Percentiles rank a stretch among this genome's conserved stretches.
These are phyloP conservation scores for Macrocystidia cucumis DNA, from an alignment of 1,284 basidiomycete genomes.

Conservation along the genomic window DNA sequence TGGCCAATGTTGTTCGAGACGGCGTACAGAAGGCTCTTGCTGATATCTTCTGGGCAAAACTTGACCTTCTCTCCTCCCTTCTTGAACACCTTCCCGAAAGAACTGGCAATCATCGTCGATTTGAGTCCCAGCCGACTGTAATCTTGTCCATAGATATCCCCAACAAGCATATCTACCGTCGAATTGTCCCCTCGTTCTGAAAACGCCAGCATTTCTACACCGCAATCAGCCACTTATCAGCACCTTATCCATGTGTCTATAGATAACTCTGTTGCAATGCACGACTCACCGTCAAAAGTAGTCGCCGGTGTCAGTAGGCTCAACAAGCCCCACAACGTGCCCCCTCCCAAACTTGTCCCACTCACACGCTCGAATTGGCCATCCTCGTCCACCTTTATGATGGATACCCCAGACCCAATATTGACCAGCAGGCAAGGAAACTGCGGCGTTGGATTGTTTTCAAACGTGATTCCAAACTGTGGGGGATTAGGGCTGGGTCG, in stretches of 20 bases:
- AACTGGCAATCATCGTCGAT: slow-evolving; percentile 95
- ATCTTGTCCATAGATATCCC: slow-evolving; percentile 97
- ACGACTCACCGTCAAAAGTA: slow-evolving; percentile 83
- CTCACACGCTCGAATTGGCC: slow-evolving; percentile 95
- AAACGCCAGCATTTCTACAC: slow-evolving; percentile 90
- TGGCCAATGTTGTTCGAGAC: slow-evolving; percentile 99
- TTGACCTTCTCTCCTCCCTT: slow-evolving; percentile 71
- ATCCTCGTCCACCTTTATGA: slow-evolving; percentile 95
- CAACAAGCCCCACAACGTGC: slow-evolving; percentile 96
- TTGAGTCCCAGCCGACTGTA: slow-evolving; percentile 93
- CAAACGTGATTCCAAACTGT: slow-evolving; percentile 85
- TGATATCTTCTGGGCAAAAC: slow-evolving; percentile 93
- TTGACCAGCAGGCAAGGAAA: slow-evolving; percentile 97
- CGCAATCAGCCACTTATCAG: slow-evolving; percentile 9
- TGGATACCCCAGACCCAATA: slow-evolving; percentile 96
- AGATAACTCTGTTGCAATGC: slow-evolving; percentile 6
- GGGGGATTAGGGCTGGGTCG: slow-evolving; percentile 92
- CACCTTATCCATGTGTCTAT: slow-evolving; percentile 8
- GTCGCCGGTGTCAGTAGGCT: slow-evolving; percentile 94
- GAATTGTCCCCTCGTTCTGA: slow-evolving; percentile 94
- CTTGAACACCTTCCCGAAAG: slow-evolving; percentile 98
- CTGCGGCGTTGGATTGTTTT: slow-evolving; percentile 73
- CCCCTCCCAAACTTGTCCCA: slow-evolving; percentile 96
- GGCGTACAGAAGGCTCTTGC: slow-evolving; percentile 89
- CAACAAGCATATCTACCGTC: slow-evolving; percentile 97